Evolutionary conservation across 169 alveolate genomes (phyloP).

Genomic region (Perkinsus marinus): DNA sequence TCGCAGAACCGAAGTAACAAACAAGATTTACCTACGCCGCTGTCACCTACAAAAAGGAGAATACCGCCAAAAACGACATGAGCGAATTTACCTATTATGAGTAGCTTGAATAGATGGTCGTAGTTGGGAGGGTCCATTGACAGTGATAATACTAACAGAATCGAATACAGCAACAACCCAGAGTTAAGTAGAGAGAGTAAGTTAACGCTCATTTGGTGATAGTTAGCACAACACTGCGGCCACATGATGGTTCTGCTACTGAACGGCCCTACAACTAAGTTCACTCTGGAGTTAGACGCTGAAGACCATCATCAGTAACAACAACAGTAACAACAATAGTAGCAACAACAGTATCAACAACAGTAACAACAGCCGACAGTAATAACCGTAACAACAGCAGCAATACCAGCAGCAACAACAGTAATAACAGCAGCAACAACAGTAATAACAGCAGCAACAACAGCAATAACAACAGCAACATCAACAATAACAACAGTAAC

Average conservation of each 20-base stretch:
- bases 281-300: no score
- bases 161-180: no score
- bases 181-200: no score
- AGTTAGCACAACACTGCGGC: no score
- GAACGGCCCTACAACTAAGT: no score
- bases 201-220: no score
- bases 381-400: background rate
- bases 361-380: no score
- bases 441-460: background rate
- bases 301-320: no score
- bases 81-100: slow-evolving; percentile 40
- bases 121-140: background rate
- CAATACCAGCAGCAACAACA: background rate
- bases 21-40: slow-evolving; percentile 86
- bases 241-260: no score
- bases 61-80: background rate
- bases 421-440: background rate
- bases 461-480: background rate
- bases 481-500: background rate
- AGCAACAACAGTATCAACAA: no score
- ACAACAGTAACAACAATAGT: no score
- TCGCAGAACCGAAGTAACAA: slow-evolving; percentile 52
- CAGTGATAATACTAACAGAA: background rate
- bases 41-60: slow-evolving; percentile 53
- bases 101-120: slow-evolving; percentile 77